Evolutionary conservation across 2,329 filamentous ascomycete species (phyloP), one percentile per base, ranked within the genome.

Genomic region (Fusarium caatingaense): DNA sequence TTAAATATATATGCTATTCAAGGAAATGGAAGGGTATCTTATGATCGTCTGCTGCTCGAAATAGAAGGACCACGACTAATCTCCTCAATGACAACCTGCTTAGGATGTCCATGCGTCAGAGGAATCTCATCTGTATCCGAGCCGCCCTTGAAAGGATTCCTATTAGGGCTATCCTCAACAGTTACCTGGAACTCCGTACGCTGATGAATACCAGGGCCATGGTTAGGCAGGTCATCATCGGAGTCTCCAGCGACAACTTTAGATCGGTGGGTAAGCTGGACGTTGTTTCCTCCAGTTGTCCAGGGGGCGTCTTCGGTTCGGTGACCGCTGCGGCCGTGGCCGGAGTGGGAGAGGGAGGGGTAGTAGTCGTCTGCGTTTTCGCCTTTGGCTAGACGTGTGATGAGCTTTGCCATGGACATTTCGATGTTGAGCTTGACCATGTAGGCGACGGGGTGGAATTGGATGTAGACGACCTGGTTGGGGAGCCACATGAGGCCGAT

Each of bases 361-460:
- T 74, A 72, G 40, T 69, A 69, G 0, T 72, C 68, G 46, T 75
- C 74, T 2, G 64, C 15, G 8, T 56, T 49, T 34, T 72, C 60
- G 1, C 61, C 55, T 7, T 56, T 66, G 4, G 76, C 76, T 5
- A 83, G 74, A 15, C 79, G 80, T 8, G 76, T 81, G 70, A 86
- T 86, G 40, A 86, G 81, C 27, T 81, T 80, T 37, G 85, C 84
- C 84, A 86, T 85, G n/a, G 81, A 82, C 80, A 86, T 82, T 72
- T 86, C 84, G 68, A 86, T 86, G 69, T 86, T 84, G 41, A 86
- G 80, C 64, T 86, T 86, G 60, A 86, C 83, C 46, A 85, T 79
- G 72, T 86, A 86, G 6, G 82, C 83, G 7, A 86, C 78, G 0
- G 84, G 84, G 56, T 86, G 83, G 72, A 86, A 85, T 68, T 85